Evolutionary conservation across 1,139 yeast species (phyloP), one percentile per base, ranked within the genome.

Genomic region (Pichia sp.): DNA sequence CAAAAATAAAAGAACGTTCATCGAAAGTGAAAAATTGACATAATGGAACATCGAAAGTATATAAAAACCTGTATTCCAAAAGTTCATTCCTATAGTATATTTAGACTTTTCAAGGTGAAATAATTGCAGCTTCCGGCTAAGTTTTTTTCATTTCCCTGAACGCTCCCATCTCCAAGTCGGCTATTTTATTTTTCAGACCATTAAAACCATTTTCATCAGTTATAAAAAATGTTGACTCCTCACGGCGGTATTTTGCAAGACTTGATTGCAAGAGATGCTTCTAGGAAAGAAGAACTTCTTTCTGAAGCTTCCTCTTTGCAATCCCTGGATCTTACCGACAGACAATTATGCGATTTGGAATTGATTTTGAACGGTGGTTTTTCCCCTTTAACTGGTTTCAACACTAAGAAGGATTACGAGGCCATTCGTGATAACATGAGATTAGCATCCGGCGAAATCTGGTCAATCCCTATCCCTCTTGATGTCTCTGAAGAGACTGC

Each of bases 341-440:
- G 98, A 69, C 98, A 91, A 70, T 76, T 91, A 55, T 91, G 98
- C 71, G 98, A 91, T 70, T 74, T 91, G 66, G 98, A 91, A 72
- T 78, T 91, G 69, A 87, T 91, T 65, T 74, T 91, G 59, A 87
- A 86, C 63, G 98, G 98, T 69, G 98, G 98, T 5, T 91, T 91
- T 68, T 88, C 96, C 46, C 98, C 98, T 44, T 77, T 91, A 62
- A 80, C 82, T 52, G 97, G 98, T 1, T 91, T 91, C 73, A 73
- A 91, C 69, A 82, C 78, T 65, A 82, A 90, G 71, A 77, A 79
- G 55, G 97, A 91, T 70, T 91, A 91, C 70, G 73, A 79, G 44
- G 76, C 85, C 13, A 98, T 91, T 34, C 96, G 91, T 44, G 75
- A 82, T 53, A 79, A 86, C 56, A 75, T 89, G 74, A 80, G 96